Conservation (phyloP, 768 basidiomycete genomes). For the Mycena olivaceomarginata region DNA sequence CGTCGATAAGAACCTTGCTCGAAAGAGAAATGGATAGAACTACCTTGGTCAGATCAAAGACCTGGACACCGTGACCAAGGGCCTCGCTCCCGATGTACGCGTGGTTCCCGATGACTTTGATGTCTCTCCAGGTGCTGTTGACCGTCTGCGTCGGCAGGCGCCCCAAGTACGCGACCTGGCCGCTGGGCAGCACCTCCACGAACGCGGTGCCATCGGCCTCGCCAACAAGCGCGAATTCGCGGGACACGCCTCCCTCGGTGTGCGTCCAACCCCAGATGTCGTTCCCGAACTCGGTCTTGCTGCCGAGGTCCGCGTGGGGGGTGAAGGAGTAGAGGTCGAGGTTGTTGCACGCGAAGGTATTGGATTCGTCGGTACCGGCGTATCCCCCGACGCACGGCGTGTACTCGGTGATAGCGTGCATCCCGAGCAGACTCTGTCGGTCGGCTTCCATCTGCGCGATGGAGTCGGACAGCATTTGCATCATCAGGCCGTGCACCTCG, state of each 20-base stretch:
- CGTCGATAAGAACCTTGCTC: background rate
- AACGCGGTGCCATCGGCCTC: slow-evolving; percentile 38
- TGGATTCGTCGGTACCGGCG: slow-evolving; percentile 38
- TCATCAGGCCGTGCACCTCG: slow-evolving; percentile 42
- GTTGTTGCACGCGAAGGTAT: slow-evolving; percentile 40
- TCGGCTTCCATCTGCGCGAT: slow-evolving; percentile 34
- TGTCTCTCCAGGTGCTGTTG: slow-evolving; percentile 50
- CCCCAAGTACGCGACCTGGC: slow-evolving; percentile 45
- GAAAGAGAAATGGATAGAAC: background rate
- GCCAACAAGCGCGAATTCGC: slow-evolving; percentile 34
- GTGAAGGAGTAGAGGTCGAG: slow-evolving; percentile 44
- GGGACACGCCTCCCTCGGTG: slow-evolving; percentile 1
- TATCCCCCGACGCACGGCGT: slow-evolving; percentile 43
- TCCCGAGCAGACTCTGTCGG: slow-evolving; percentile 17
- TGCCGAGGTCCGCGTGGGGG: slow-evolving; percentile 39
- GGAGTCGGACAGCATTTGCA: slow-evolving; percentile 36
- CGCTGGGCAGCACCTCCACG: slow-evolving; percentile 35
- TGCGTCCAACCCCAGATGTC: slow-evolving; percentile 46
- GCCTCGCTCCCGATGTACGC: slow-evolving; percentile 54
- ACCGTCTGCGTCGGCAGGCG: slow-evolving; percentile 47
- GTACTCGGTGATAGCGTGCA: slow-evolving; percentile 35
- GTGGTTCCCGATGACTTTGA: slow-evolving; percentile 49
- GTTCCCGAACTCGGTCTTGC: slow-evolving; percentile 37
- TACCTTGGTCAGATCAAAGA: slow-evolving; percentile 53
- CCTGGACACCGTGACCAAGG: slow-evolving; percentile 50